These are phyloP conservation scores for Lantana camara DNA, from an alignment of 257 asterid species.

Conservation along the genomic window DNA sequence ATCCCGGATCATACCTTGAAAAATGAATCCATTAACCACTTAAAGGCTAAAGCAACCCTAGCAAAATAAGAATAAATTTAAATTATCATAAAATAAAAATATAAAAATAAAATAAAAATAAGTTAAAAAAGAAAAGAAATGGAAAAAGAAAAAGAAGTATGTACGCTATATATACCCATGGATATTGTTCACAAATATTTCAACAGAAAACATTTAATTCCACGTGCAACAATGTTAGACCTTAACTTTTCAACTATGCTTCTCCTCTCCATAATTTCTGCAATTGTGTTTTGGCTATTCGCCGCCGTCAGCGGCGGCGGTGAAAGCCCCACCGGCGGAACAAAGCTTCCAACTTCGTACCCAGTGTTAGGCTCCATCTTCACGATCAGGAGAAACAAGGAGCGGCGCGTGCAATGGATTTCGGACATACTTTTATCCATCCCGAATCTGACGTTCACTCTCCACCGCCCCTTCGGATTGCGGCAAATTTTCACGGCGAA, in stretches of 20 bases:
- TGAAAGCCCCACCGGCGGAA: neutral
- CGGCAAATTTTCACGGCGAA: conserved; percentile 56
- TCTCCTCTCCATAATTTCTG: conserved; percentile 29
- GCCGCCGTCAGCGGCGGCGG: conserved; percentile 4
- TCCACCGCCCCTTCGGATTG: conserved; percentile 55
- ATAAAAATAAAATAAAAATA: too few relatives aligned
- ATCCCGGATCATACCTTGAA: too few relatives aligned
- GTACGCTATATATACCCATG: neutral
- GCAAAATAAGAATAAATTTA: too few relatives aligned
- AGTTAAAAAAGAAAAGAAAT: too few relatives aligned
- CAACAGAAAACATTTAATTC: neutral
- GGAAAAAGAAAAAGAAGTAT: neutral
- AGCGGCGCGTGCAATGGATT: conserved; percentile 56
- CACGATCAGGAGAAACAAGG: conserved; percentile 35
- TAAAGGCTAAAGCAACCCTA: too few relatives aligned
- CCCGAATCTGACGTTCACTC: conserved; percentile 59
- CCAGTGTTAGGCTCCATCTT: conserved; percentile 60
- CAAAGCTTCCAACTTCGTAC: conserved; percentile 43
- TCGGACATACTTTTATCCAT: conserved; percentile 40
- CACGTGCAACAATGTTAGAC: conserved; percentile 15
- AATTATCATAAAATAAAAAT: too few relatives aligned
- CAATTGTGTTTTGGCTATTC: conserved; percentile 30
- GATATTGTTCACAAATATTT: neutral
- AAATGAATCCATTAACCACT: too few relatives aligned
- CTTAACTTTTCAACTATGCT: conserved; percentile 25